A percentile compares a stretch with the other conserved stretches of the same genome.
phyloP scores from a whole-genome alignment of 257 asterid genomes.

The Nicotiana attenuata region DNA sequence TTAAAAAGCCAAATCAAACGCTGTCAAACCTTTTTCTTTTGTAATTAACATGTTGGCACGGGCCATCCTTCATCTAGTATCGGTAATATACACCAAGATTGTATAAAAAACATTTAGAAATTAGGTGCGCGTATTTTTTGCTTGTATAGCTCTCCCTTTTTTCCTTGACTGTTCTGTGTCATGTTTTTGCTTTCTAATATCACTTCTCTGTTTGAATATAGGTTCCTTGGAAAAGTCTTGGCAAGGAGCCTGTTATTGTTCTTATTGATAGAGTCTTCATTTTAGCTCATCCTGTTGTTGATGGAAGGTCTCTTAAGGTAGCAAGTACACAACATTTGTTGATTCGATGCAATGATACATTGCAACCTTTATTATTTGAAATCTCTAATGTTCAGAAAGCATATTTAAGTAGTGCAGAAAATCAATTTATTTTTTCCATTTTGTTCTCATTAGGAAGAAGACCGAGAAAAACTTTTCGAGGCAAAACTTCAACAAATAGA shows the following conservation, averaged over 20 bases:
- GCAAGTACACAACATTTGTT: background rate
- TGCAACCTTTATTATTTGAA: background rate
- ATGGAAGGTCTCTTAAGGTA: slow-evolving; percentile 79
- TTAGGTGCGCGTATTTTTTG: background rate
- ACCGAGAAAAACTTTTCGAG: slow-evolving; percentile 78
- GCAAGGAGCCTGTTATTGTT: slow-evolving; percentile 99
- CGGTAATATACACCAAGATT: background rate
- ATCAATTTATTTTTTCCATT: slow-evolving; percentile 11
- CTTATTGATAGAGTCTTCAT: slow-evolving; percentile 88
- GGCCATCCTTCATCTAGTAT: no score
- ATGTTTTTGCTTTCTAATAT: slow-evolving; percentile 17
- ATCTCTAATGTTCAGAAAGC: background rate
- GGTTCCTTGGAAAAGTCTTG: slow-evolving; percentile 99
- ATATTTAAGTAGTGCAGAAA: background rate
- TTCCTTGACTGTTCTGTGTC: background rate
- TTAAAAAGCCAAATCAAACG: no score
- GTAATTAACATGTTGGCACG: no score
- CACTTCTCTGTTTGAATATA: slow-evolving; percentile 16
- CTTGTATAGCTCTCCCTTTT: background rate
- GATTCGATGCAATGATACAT: slow-evolving; percentile 7
- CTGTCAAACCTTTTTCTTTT: no score
- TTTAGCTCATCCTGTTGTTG: slow-evolving; percentile 80
- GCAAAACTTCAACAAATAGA: slow-evolving; percentile 96
- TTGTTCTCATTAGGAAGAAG: slow-evolving; percentile 65
- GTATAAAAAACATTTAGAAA: background rate